These are phyloP conservation scores for Russula vinacea DNA, from an alignment of 768 basidiomycete genomes.

Conservation along the genomic window DNA sequence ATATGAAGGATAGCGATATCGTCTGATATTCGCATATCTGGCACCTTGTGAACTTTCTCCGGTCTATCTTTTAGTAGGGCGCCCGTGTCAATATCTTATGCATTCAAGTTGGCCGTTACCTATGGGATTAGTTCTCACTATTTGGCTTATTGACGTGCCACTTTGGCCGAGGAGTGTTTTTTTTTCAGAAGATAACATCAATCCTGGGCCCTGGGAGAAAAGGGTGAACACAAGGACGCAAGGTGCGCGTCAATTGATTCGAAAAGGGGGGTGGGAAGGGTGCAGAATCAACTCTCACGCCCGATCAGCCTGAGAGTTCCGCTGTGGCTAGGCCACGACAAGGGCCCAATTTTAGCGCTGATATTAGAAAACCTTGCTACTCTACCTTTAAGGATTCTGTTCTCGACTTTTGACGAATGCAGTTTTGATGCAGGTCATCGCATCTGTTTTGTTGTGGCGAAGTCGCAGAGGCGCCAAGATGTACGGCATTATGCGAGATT, in stretches of 20 bases:
- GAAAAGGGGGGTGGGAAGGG: not conserved
- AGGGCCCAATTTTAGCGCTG: not conserved
- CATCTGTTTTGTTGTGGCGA: not conserved
- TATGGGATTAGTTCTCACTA: not conserved
- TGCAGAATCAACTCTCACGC: not conserved
- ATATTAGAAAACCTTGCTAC: not conserved
- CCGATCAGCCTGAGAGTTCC: not conserved
- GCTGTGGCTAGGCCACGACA: not conserved
- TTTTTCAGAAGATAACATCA: not conserved
- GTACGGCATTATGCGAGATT: constrained; percentile 17
- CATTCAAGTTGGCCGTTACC: not conserved
- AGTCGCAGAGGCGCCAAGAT: not conserved
- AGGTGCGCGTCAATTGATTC: not conserved
- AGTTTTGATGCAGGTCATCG: not conserved
- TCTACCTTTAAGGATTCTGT: not conserved
- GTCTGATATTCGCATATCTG: not conserved
- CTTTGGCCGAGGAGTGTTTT: not conserved
- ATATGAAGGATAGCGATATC: not conserved
- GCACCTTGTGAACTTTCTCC: not conserved
- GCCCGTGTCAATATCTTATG: not conserved
- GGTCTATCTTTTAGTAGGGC: not conserved
- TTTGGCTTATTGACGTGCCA: too few relatives aligned
- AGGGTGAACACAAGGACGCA: not conserved
- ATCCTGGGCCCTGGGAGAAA: not conserved
- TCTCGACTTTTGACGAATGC: not conserved